phyloP scores from a whole-genome alignment of 2,329 filamentous ascomycete species.

The Fonsecaea nubica region DNA sequence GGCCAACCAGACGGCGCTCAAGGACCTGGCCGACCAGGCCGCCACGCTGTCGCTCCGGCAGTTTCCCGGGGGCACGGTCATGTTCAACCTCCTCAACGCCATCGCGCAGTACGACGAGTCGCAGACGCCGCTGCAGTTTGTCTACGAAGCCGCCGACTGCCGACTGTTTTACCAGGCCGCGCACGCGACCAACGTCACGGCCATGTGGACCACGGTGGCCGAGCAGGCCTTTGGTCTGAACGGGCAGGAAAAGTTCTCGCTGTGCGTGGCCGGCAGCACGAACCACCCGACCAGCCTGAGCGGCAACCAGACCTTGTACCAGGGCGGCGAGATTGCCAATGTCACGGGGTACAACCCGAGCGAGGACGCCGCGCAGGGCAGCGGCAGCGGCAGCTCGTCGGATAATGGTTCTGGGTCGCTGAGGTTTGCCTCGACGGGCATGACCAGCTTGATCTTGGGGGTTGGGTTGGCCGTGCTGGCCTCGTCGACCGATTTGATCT shows the following conservation, averaged over 20 bases:
- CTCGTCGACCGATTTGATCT: background rate
- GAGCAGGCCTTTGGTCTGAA: conserved; percentile 45
- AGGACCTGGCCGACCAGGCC: conserved; percentile 26
- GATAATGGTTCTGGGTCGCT: conserved; percentile 11
- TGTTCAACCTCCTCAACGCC: conserved; percentile 39
- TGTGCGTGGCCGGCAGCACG: conserved; percentile 22
- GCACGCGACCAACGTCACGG: conserved; percentile 59
- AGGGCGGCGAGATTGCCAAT: conserved; percentile 24
- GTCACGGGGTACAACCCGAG: conserved; percentile 27
- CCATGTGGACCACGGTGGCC: conserved; percentile 59
- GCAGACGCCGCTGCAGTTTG: conserved; percentile 63
- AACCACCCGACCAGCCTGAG: conserved; percentile 30
- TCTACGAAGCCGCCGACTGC: conserved; percentile 67
- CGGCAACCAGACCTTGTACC: conserved; percentile 29
- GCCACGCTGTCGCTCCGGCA: conserved; percentile 33
- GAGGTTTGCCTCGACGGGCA: background rate
- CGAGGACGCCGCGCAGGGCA: background rate
- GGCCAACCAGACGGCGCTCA: conserved; percentile 34
- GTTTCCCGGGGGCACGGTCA: conserved; percentile 52
- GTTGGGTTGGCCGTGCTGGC: background rate
- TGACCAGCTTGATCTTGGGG: conserved; percentile 8
- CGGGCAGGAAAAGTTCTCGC: conserved; percentile 4
- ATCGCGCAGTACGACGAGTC: conserved; percentile 46
- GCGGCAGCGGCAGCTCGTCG: background rate
- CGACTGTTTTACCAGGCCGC: conserved; percentile 64